phyloP scores from a whole-genome alignment of 805 yeast genomes.

The Kuraishia molischiana region DNA sequence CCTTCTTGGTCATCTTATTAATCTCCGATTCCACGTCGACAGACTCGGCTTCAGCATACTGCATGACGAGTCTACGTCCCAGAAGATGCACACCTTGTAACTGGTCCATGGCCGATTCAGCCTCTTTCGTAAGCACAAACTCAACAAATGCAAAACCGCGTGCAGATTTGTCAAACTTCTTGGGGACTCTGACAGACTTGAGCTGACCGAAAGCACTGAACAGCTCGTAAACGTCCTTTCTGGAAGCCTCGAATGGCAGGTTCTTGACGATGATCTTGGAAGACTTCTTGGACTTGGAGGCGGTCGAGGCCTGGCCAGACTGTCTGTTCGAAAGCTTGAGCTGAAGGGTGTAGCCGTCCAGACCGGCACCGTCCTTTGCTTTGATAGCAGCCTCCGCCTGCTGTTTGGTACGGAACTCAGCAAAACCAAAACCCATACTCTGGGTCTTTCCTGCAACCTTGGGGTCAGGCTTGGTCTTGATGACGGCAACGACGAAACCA shows the following conservation, averaged over 20 bases:
- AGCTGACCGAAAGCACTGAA: constrained; percentile 93
- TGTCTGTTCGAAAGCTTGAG: constrained; percentile 81
- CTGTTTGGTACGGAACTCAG: constrained; percentile 70
- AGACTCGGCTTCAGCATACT: constrained; percentile 78
- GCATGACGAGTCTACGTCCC: constrained; percentile 91
- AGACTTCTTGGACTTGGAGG: constrained; percentile 30
- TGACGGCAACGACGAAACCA: constrained; percentile 76
- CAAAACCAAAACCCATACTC: constrained; percentile 98
- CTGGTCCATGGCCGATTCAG: constrained; percentile 89
- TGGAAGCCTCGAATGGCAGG: constrained; percentile 91
- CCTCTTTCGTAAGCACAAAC: constrained; percentile 78
- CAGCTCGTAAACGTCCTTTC: constrained; percentile 86
- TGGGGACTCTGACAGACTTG: constrained; percentile 91
- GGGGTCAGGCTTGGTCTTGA: constrained; percentile 84
- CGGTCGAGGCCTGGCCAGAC: constrained; percentile 24
- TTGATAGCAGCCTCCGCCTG: constrained; percentile 72
- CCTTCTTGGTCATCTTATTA: constrained; percentile 81
- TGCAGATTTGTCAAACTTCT: constrained; percentile 89
- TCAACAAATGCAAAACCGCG: constrained; percentile 98
- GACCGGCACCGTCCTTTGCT: constrained; percentile 61
- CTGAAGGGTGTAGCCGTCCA: constrained; percentile 87
- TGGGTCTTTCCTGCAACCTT: constrained; percentile 53
- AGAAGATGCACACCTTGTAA: constrained; percentile 92
- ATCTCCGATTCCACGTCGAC: constrained; percentile 85
- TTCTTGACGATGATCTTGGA: constrained; percentile 89